phyloP scores from a whole-genome alignment of 2,329 filamentous ascomycete species.

The Colletotrichum chlorophyti region DNA sequence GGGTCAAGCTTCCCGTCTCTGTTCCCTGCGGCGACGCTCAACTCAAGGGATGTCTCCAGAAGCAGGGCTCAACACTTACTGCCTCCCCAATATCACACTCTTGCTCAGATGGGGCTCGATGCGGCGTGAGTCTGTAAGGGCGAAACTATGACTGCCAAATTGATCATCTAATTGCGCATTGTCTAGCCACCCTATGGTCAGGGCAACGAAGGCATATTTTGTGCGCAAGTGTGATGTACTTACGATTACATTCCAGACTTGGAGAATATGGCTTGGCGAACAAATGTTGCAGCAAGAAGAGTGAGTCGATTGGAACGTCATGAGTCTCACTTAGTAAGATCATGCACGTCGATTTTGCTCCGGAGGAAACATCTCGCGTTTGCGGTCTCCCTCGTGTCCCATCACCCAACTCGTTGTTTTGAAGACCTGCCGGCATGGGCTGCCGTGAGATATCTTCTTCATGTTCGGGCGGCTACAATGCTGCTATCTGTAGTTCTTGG shows the following conservation, averaged over 20 bases:
- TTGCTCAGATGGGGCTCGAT: too few relatives aligned
- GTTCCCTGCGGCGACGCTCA: background rate
- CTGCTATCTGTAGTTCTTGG: background rate
- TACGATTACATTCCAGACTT: too few relatives aligned
- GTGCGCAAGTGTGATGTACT: too few relatives aligned
- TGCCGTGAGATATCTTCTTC: slow-evolving; percentile 9
- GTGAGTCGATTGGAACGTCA: background rate
- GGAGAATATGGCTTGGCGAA: too few relatives aligned
- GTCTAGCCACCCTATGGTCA: too few relatives aligned
- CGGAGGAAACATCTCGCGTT: slow-evolving; percentile 23
- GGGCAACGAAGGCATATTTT: too few relatives aligned
- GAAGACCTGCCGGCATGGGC: background rate
- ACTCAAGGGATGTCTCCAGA: background rate
- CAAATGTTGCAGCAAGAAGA: background rate
- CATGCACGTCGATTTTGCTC: slow-evolving; percentile 18
- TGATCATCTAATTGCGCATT: too few relatives aligned
- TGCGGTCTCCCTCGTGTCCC: background rate
- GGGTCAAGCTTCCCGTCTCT: too few relatives aligned
- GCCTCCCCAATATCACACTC: too few relatives aligned
- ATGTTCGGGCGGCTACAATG: background rate
- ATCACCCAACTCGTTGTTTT: background rate
- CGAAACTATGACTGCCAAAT: too few relatives aligned
- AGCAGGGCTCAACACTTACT: too few relatives aligned
- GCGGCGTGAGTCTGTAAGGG: too few relatives aligned
- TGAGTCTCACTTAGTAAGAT: slow-evolving; percentile 24